Evolutionary conservation across 306 rosid genomes (phyloP).

Genomic region (Trichosanthes cucumerina): DNA sequence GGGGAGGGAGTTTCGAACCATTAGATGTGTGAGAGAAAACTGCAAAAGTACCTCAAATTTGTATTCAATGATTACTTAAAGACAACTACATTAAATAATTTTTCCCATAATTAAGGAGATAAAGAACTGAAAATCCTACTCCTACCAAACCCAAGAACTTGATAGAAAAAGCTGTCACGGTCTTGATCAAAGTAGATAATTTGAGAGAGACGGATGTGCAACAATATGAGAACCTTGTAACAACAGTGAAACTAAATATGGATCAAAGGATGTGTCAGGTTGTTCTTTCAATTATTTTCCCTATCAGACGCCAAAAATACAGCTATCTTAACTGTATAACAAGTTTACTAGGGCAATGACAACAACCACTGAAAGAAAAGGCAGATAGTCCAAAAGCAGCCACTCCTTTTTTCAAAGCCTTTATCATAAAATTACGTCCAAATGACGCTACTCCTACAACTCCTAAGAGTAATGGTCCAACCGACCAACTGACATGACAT

Average conservation of each 20-base stretch:
- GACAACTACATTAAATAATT: too few species aligned
- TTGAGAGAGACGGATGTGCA: not conserved
- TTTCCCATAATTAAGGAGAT: not conserved
- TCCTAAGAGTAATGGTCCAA: not conserved
- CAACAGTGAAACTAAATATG: not conserved
- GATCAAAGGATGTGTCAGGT: not conserved
- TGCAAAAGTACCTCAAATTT: too few species aligned
- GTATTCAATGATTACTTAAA: too few species aligned
- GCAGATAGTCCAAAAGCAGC: not conserved
- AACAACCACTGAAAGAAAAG: not conserved
- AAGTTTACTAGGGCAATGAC: not conserved
- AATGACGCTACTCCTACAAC: not conserved
- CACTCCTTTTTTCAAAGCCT: not conserved
- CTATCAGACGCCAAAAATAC: not conserved
- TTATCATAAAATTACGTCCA: not conserved
- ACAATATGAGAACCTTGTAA: not conserved
- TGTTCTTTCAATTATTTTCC: not conserved
- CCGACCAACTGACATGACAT: not conserved
- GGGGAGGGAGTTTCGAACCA: not conserved
- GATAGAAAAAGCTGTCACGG: not conserved
- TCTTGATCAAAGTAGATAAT: not conserved
- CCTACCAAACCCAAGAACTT: not conserved
- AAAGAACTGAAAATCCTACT: not conserved
- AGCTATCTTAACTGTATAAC: not conserved
- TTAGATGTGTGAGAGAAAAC: too few species aligned